Base-by-base conservation (phyloP, 2,329 filamentous ascomycete genomes). In the Aspergillus sp. region DNA sequence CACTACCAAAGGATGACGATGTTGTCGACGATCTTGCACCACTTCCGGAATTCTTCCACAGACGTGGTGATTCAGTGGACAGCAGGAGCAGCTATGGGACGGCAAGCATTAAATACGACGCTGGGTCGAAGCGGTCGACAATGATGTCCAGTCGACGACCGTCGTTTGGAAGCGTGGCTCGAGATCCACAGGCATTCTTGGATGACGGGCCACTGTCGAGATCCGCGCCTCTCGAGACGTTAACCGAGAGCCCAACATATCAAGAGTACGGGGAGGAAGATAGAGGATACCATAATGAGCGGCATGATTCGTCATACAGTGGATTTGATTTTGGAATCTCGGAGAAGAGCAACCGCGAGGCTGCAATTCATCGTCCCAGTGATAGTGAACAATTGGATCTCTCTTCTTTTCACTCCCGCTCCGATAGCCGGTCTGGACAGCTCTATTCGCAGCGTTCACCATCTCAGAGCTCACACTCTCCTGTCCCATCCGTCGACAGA, bases 41-140 rank as follows among this genome's bases (percentile, higher is more conserved):
- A 19, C 17, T 43, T 2, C 35, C 45, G 13, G 42, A 38, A 22
- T 48, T 45, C 27, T 33, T 33, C 4, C 58, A 60, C 46, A 58
- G 51, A 44, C 49, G 59, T 38, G 56, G 49, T 1, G 55, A 61
- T 7, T 69, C 66, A 1, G 53, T 60, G 13, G 64, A 63, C 19
- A 68, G 64, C 47, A 64, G 60, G 37, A 68, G 68, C 44, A 71
- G 69, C 48, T 71, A 69, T 47, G 60, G 67, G 17, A 68, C 69
- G 25, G 63, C 64, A n/a, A 71, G 68, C 48, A 63, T 62, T 15
- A 64, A 65, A 6, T 65, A 69, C 19, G 61, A 62, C 19, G 53
- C 48, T 32, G 48, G 47, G 44, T 60, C 60, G 4, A 46, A 63
- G 49, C 52, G 59, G 20, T 69, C 66, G 7, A 65, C 64, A 2